Base-by-base conservation (phyloP, 495 filamentous ascomycete genomes). In the Penicillium mononematosum region DNA sequence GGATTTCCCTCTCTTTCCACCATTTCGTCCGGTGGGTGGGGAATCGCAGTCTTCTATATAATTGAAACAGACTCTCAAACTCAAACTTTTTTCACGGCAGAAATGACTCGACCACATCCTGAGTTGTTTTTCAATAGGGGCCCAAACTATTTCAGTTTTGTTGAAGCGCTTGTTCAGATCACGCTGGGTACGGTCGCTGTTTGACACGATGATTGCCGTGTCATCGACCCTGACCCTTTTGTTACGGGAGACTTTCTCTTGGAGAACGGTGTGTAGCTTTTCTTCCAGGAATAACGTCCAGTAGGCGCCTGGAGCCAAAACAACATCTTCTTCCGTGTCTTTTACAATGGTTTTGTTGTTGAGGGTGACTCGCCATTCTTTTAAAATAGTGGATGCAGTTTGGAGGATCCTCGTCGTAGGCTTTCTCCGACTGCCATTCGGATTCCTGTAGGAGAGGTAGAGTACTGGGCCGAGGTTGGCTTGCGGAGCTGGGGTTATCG, bases 331-430 rank as follows among this genome's bases (percentile, higher is more conserved):
- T 57, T 67, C 70, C 25, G 59, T 74, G 27, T 71, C 66, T 45
- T 59, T 67, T 19, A 9, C 27, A 7, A 71, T 54, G 34, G 50
- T 46, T 57, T 63, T 65, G 8, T 73, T 70, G 42, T 70, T 70
- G 12, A 74, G 7, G 44, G 44, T 58, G 16, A 70, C 55, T 47
- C 67, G 69, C 68, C 63, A 72, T 44, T 71, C 67, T 51, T 51
- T 72, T 74, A 8, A 61, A 65, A 54, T 73, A 73, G 58, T 71
- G 57, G 54, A 70, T 62, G 58, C 47, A 68, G 55, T 24, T 67
- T 32, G 60, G 70, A 27, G 55, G 47, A 50, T 68, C 50, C 55
- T 73, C 61, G 50, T 71, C 57, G 51, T 72, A 72, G 31, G 9
- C 31, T 10, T 10, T 3, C 31, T 12, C 9, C 31, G 24, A 25